Evolutionary conservation across 306 rosid species (phyloP).

Genomic region (Vigna unguiculata): DNA sequence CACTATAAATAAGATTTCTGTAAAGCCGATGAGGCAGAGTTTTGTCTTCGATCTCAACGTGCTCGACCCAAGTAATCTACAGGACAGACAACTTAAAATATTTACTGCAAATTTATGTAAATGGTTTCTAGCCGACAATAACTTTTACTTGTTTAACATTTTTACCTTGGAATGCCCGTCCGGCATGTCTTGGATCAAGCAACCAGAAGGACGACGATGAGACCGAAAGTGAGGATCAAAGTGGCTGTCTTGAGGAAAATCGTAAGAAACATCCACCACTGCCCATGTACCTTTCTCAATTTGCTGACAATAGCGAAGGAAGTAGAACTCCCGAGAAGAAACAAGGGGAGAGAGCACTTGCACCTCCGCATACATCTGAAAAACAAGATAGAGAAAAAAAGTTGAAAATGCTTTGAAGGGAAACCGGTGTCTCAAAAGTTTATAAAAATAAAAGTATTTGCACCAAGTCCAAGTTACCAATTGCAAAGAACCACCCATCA

Average conservation of each 20-base stretch:
- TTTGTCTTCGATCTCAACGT: conserved; percentile 89
- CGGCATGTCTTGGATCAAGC: conserved; percentile 94
- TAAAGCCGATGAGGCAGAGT: conserved; percentile 70
- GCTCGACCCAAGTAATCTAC: conserved; percentile 94
- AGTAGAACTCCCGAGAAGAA: conserved; percentile 80
- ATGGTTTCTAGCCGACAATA: not conserved
- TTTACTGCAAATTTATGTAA: conserved; percentile 3
- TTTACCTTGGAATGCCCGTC: conserved; percentile 88
- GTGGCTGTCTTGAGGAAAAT: conserved; percentile 73
- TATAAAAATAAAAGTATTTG: not conserved
- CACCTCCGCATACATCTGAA: conserved; percentile 85
- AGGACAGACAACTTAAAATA: conserved; percentile 3
- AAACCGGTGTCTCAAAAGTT: not conserved
- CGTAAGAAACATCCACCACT: conserved; percentile 78
- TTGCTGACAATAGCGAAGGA: conserved; percentile 83
- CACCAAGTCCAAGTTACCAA: conserved; percentile 57
- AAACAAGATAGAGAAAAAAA: not conserved
- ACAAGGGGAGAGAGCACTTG: conserved; percentile 86
- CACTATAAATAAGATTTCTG: conserved; percentile 69
- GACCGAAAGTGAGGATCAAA: conserved; percentile 61
- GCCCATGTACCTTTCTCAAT: conserved; percentile 92
- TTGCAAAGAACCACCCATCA: conserved; percentile 73
- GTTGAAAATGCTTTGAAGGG: not conserved
- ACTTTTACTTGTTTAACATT: not conserved
- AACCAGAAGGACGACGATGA: conserved; percentile 85